A percentile compares a stretch with the other conserved stretches of the same genome.
Conservation (phyloP, 2,329 filamentous ascomycete species). For the Rosellinia necatrix region DNA sequence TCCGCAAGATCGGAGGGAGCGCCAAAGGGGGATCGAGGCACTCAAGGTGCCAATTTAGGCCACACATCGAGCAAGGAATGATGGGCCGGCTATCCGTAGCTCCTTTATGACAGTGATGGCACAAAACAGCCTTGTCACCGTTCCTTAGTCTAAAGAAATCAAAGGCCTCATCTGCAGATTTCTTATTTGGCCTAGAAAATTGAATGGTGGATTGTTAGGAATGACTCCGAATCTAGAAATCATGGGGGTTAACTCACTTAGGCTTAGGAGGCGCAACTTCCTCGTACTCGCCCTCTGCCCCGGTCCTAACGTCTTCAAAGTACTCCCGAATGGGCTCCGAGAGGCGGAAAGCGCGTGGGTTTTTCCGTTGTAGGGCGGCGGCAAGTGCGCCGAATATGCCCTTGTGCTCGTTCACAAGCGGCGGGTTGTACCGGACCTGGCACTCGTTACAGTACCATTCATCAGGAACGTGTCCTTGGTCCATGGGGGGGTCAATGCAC, state of each 20-base stretch:
- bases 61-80: constrained; percentile 81
- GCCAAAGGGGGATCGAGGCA: constrained; percentile 85
- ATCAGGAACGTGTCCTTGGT: constrained; percentile 65
- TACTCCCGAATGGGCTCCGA: constrained; percentile 72
- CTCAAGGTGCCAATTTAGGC: constrained; percentile 86
- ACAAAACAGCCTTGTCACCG: constrained; percentile 74
- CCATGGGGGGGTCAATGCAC: constrained; percentile 82
- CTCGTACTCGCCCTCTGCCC: constrained; percentile 79
- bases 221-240: no score
- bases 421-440: constrained; percentile 54
- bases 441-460: constrained; percentile 88
- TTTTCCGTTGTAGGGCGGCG: constrained; percentile 67
- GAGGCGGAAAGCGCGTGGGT: constrained; percentile 73
- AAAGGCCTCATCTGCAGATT: constrained; percentile 63
- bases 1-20: constrained; percentile 74
- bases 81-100: constrained; percentile 70
- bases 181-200: constrained; percentile 51
- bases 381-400: constrained; percentile 68
- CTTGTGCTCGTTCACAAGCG: constrained; percentile 49
- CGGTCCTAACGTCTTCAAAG: constrained; percentile 80
- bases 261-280: constrained; percentile 59
- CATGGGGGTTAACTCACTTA: constrained; percentile 60
- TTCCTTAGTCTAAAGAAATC: constrained; percentile 74
- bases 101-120: constrained; percentile 73
- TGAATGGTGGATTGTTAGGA: constrained; percentile 43